Conservation (phyloP, 352 stramenopile species). For the Pythium apleroticum region DNA sequence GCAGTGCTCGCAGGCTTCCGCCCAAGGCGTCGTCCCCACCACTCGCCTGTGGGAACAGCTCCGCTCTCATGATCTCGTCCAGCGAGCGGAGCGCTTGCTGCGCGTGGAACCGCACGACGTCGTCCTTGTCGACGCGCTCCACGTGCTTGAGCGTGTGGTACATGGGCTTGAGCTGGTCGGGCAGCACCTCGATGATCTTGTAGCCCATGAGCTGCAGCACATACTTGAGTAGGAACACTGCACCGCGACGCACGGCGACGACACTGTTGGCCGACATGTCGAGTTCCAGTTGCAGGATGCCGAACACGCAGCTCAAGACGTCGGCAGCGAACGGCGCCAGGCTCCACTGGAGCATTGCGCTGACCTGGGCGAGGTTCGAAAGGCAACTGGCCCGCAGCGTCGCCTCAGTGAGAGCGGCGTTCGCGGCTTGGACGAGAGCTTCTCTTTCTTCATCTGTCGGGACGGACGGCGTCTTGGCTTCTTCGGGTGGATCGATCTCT, state of each 20-base stretch:
- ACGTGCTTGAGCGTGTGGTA: constrained; percentile 83
- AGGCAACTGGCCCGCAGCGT: constrained; percentile 82
- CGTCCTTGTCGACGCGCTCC: constrained; percentile 54
- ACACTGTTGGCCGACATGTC: constrained; percentile 35
- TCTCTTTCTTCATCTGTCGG: constrained; percentile 11
- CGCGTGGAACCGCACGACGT: constrained; percentile 69
- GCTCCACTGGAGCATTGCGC: constrained; percentile 66
- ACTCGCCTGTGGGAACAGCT: constrained; percentile 60
- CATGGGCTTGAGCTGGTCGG: constrained; percentile 66
- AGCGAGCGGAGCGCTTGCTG: constrained; percentile 50
- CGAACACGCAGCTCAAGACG: constrained; percentile 77
- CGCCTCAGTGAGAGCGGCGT: constrained; percentile 37
- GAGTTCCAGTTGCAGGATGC: constrained; percentile 76
- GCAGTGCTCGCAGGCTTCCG: constrained; percentile 44
- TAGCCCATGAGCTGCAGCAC: constrained; percentile 73
- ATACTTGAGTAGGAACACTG: constrained; percentile 77
- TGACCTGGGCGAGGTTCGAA: constrained; percentile 88
- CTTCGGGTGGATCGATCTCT: constrained; percentile 35
- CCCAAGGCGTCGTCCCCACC: constrained; percentile 35
- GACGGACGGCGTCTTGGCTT: background rate
- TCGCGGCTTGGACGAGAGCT: constrained; percentile 10
- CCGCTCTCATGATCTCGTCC: constrained; percentile 63
- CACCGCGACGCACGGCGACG: constrained; percentile 66
- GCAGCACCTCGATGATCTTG: constrained; percentile 72
- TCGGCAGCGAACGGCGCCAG: constrained; percentile 71